Base-by-base conservation (phyloP, 2,329 filamentous ascomycete genomes). In the Bipolaris zeicola region DNA sequence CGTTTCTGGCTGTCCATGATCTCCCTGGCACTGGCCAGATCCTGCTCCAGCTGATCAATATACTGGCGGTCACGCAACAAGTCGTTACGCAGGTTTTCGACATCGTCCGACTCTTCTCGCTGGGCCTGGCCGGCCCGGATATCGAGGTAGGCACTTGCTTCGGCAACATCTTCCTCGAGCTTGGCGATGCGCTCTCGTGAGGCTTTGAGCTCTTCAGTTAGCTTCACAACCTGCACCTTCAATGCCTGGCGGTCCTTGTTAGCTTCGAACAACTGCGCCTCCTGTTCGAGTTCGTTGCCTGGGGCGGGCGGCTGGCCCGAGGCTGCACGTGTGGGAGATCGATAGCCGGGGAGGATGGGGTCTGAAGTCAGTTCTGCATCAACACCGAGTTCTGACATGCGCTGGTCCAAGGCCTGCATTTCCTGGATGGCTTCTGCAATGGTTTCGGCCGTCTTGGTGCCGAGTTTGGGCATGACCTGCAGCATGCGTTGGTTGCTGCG, bases 401-500 rank as follows among this genome's bases (percentile, higher is more conserved):
- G 64, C 52, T 62, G 60, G 50, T 76, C 74, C 57, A 75, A 58
- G 10, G 66, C 63, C 62, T 75, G 71, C 67, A 79, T 74, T 16
- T 78, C 71, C 56, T 75, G 70, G 49, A 79, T 79, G 24, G 73
- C 73, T 11, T 69, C 70, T 10, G 76, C 77, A 52, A 80, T 77
- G 0, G 71, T 71, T 48, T 71, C 68, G 3, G 72, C 75, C 13
- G 69, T 73, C 58, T 73, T 70, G 6, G 67, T 69, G 16, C 72
- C 75, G 42, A 80, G 56, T 36, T 74, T 64, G 41, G 67, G 61
- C 68, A 80, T 74, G 36, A 78, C 70, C 39, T 72, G 64, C 20
- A 78, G 72, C 79, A 82, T 82, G n/a, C 76, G 69, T 62, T 81
- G 72, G 57, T 82, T 82, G 44, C 77, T 80, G 57, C 77, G 77